phyloP scores from a whole-genome alignment of 345 rosid genomes.

The Chamaenerion angustifolium region DNA sequence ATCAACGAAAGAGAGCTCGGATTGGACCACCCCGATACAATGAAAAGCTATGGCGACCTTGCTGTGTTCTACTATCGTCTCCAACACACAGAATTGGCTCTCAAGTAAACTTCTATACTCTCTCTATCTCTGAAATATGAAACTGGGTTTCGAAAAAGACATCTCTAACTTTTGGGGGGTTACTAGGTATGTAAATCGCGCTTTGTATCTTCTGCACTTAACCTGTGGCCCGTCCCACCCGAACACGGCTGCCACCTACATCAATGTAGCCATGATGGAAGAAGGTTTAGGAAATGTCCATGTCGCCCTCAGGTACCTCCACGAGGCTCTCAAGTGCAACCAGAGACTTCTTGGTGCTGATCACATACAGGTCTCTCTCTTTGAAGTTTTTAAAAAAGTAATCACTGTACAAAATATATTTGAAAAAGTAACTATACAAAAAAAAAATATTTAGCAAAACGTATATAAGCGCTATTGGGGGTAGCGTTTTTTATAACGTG shows the following conservation, averaged over 20 bases:
- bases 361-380: constrained; percentile 79
- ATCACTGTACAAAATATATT: too few species aligned
- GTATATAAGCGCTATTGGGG: too few species aligned
- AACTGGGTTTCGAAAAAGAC: too few species aligned
- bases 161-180: background rate
- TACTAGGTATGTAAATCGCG: constrained; percentile 86
- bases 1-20: constrained; percentile 98
- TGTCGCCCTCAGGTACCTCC: constrained; percentile 86
- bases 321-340: constrained; percentile 95
- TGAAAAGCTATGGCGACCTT: constrained; percentile 97
- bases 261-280: constrained; percentile 98
- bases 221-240: constrained; percentile 96
- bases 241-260: constrained; percentile 93
- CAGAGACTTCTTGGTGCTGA: constrained; percentile 91
- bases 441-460: too few species aligned
- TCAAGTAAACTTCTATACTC: constrained; percentile 35
- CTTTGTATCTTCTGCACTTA: constrained; percentile 80
- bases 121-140: too few species aligned
- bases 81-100: constrained; percentile 90
- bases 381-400: too few species aligned
- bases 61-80: constrained; percentile 98
- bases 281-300: constrained; percentile 97
- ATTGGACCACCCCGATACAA: constrained; percentile 96
- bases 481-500: too few species aligned
- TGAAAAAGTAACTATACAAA: too few species aligned